phyloP scores from a whole-genome alignment of 2,329 filamentous ascomycete species.

The Fusarium palustre region DNA sequence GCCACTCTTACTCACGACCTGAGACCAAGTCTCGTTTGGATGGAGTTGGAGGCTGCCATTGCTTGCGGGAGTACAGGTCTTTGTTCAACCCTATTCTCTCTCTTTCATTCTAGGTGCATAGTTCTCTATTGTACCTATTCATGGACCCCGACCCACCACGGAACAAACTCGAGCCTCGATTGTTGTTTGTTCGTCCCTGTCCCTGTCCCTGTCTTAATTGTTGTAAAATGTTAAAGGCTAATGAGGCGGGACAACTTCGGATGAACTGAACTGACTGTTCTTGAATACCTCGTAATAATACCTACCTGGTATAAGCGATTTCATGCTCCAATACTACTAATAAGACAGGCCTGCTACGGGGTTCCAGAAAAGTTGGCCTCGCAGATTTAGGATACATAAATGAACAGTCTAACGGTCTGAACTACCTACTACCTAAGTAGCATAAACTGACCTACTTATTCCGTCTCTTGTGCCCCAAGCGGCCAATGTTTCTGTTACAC shows the following conservation, averaged over 20 bases:
- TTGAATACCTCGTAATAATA: too few species aligned
- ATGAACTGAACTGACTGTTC: background rate
- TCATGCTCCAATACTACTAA: too few species aligned
- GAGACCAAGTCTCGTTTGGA: too few species aligned
- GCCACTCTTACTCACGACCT: background rate
- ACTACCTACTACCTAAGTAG: too few species aligned
- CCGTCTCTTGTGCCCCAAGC: too few species aligned
- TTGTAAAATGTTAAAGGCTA: background rate
- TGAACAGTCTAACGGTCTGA: too few species aligned
- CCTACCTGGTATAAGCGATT: too few species aligned
- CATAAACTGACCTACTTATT: too few species aligned
- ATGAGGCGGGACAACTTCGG: slow-evolving; percentile 10
- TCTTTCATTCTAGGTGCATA: background rate
- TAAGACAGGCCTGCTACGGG: too few species aligned
- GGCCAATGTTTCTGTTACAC: too few species aligned
- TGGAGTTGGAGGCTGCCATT: background rate
- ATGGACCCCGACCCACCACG: background rate
- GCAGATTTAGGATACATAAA: too few species aligned
- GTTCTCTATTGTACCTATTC: slow-evolving; percentile 9
- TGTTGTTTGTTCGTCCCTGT: slow-evolving; percentile 12
- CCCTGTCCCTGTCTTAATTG: background rate
- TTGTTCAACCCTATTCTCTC: background rate
- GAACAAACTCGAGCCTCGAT: background rate
- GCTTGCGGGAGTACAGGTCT: background rate
- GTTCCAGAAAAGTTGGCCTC: too few species aligned